Evolutionary conservation across 208 protist species (phyloP), one percentile per base, ranked within the genome.

Genomic region (Wallacemonas sp.): DNA sequence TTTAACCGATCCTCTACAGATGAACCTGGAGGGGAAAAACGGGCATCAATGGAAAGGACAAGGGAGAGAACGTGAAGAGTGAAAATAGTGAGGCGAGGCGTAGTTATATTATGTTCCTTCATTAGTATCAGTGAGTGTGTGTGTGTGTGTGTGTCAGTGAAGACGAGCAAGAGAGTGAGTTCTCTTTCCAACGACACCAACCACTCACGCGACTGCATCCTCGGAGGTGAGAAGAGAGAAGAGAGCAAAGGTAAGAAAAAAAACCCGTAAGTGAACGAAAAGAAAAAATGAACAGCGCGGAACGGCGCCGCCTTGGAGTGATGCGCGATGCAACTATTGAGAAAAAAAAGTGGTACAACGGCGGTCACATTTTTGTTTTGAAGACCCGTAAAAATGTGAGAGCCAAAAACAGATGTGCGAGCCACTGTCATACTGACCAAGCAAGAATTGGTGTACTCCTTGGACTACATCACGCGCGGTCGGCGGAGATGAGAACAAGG

Each of bases 341-440:
- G 2, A 23, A 14, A 33, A 31, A 71, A 2, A 2, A 38, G 45
- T n/a, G n/a, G n/a, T n/a, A n/a, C n/a, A n/a, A n/a, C n/a, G n/a
- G n/a, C n/a, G n/a, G n/a, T n/a, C n/a, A n/a, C n/a, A n/a, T n/a
- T n/a, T n/a, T n/a, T n/a, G n/a, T n/a, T n/a, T n/a, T n/a, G n/a
- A n/a, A n/a, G n/a, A n/a, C n/a, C n/a, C n/a, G n/a, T n/a, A 29
- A 29, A 31, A 2, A 29, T 7, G 14, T 3, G 41, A 18, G 28
- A n/a, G 16, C 57, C 8, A 70, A 57, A 67, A 42, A 63, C 33
- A 62, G 61, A 7, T 67, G 25, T 42, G 14, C 10, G 46, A 52
- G n/a, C 14, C 8, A 28, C 14, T 29, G 10, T 28, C n/a, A 11
- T 44, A n/a, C 39, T 18, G 11, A 11, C 18, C 39, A 44, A 29